These are phyloP conservation scores for Amanita phalloides DNA, from an alignment of 768 basidiomycete genomes.

Conservation along the genomic window DNA sequence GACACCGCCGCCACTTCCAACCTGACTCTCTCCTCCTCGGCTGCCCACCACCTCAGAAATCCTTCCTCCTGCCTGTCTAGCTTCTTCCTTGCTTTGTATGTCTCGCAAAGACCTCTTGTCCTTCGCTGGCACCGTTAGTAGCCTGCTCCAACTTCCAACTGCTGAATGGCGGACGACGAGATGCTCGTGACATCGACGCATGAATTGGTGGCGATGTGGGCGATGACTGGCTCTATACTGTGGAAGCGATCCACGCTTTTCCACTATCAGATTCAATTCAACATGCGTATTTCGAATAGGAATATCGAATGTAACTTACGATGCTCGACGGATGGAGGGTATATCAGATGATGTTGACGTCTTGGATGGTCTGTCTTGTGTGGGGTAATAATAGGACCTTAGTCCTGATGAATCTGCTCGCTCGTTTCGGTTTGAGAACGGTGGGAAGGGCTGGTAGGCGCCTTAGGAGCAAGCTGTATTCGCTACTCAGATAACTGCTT, in stretches of 20 bases:
- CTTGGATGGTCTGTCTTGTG: constrained; percentile 29
- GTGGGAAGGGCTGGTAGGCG: background rate
- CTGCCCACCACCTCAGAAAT: constrained; percentile 85
- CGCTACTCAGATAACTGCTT: background rate
- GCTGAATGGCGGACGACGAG: constrained; percentile 81
- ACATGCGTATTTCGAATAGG: background rate
- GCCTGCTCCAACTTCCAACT: constrained; percentile 51
- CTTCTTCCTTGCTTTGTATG: constrained; percentile 79
- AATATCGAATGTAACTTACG: constrained; percentile 27
- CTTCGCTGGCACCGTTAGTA: constrained; percentile 22
- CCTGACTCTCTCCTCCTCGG: constrained; percentile 66
- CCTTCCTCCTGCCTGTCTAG: constrained; percentile 58
- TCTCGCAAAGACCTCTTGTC: constrained; percentile 61
- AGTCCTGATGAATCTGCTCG: constrained; percentile 20
- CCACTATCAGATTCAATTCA: constrained; percentile 20
- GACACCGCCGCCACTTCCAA: constrained; percentile 21
- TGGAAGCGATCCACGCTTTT: constrained; percentile 58
- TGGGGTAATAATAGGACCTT: constrained; percentile 60
- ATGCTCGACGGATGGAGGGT: constrained; percentile 29
- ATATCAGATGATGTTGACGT: constrained; percentile 8
- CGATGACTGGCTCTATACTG: constrained; percentile 37
- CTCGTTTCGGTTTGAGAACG: constrained; percentile 6
- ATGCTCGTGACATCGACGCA: constrained; percentile 20
- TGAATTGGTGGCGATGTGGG: constrained; percentile 15
- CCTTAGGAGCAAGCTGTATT: background rate